Conservation (phyloP, 2,329 filamentous ascomycete genomes). For the Lojkania enalia region DNA sequence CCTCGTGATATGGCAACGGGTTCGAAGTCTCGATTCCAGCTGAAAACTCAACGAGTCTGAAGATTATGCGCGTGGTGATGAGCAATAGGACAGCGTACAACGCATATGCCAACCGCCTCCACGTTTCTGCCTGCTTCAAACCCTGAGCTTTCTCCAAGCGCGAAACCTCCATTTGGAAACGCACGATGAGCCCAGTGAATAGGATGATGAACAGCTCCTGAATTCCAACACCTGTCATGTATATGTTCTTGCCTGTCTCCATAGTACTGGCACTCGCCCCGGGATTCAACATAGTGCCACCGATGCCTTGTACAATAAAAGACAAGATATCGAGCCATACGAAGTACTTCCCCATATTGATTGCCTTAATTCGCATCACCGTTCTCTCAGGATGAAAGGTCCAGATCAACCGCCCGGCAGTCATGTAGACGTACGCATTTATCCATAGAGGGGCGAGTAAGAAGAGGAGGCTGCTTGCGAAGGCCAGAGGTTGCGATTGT, state of each 20-base stretch:
- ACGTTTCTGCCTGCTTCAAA: slow-evolving; percentile 4
- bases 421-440: slow-evolving; percentile 52
- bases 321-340: slow-evolving; percentile 51
- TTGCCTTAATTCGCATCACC: slow-evolving; percentile 43
- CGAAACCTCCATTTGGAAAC: slow-evolving; percentile 23
- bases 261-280: slow-evolving; percentile 28
- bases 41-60: slow-evolving; percentile 61
- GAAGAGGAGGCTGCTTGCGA: slow-evolving; percentile 2
- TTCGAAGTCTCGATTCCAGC: slow-evolving; percentile 50
- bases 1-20: slow-evolving; percentile 55
- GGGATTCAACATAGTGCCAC: slow-evolving; percentile 42
- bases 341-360: slow-evolving; percentile 47
- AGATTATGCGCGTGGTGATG: slow-evolving; percentile 61
- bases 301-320: slow-evolving; percentile 51
- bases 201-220: slow-evolving; percentile 38
- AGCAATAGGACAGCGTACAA: slow-evolving; percentile 48
- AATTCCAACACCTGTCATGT: slow-evolving; percentile 43
- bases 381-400: slow-evolving; percentile 42
- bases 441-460: slow-evolving; percentile 36
- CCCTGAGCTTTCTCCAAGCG: slow-evolving; percentile 8
- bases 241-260: slow-evolving; percentile 46
- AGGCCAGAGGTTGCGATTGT: slow-evolving; percentile 21
- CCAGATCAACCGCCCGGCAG: slow-evolving; percentile 45
- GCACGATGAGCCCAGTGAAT: slow-evolving; percentile 23
- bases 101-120: slow-evolving; percentile 39